Base-by-base conservation (phyloP, 2,329 filamentous ascomycete genomes). In the Ascochyta fabae region DNA sequence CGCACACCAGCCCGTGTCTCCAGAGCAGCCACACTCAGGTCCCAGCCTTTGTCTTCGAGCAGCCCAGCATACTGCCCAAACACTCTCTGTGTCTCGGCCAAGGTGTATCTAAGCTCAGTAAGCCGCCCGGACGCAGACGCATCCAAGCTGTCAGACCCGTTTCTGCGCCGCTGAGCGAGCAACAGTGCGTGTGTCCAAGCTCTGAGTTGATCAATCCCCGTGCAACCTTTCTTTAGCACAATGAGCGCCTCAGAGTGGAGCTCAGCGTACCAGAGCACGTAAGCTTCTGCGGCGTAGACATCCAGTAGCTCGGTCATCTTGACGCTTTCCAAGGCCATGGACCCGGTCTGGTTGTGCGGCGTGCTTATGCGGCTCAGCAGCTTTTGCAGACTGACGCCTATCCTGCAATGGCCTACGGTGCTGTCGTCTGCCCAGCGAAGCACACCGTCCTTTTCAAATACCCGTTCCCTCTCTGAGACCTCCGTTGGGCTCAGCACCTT, bases 381-480 rank as follows among this genome's bases (percentile, higher is more conserved):
- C 60, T 59, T 66, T 57, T 68, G 46, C 44, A 86, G 64, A 6
- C 77, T 70, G 3, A 81, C 71, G 48, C 86, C 87, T 51, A 89
- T 81, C 22, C 72, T 77, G 61, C 83, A 84, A 51, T 77, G 78
- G 2, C 86, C 86, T 16, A 87, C 62, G 9, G 77, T 35, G n/a
- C 6, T 64, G n/a, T 75, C 77, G 31, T 77, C 72, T 33, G 66
- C 74, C 76, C 82, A 83, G 43, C 83, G 78, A n/a, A 97, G 75
- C 22, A 92, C 85, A 16, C 81, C 84, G 71, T 92, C 89, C 43
- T 79, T 77, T 44, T 83, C 84, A 60, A 88, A 88, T 51, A 88
- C 83, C 15, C 78, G 75, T 72, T 88, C 86, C 58, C 76, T 70
- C 22, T 62, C 67, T 0, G 90, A 83, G 1, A 92, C 87, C 61